These are phyloP conservation scores for Fraxinus latifolia DNA, from an alignment of 305 asterid species.

Conservation along the genomic window DNA sequence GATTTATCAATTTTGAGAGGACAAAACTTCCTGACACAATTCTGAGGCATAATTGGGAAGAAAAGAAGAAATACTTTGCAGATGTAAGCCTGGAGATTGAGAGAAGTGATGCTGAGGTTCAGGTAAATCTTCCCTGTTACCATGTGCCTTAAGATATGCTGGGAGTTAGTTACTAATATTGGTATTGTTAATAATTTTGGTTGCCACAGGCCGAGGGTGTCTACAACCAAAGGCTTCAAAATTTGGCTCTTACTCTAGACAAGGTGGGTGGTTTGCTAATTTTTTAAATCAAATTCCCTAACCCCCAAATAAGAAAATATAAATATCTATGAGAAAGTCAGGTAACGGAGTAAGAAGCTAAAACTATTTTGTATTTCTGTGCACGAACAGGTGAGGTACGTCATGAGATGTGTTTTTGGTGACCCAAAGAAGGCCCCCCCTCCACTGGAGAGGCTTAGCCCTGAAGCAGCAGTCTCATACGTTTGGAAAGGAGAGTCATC, in stretches of 20 bases:
- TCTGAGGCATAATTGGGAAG: constrained; percentile 82
- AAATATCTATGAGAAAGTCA: background rate
- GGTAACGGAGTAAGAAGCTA: background rate
- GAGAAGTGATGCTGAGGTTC: constrained; percentile 93
- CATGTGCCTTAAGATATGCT: background rate
- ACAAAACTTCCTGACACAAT: constrained; percentile 79
- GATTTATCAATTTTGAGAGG: constrained; percentile 96
- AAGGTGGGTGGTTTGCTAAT: constrained; percentile 52
- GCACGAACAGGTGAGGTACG: constrained; percentile 85
- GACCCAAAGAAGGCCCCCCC: constrained; percentile 97
- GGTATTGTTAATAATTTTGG: constrained; percentile 16
- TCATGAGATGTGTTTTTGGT: constrained; percentile 88
- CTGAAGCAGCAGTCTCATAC: constrained; percentile 65
- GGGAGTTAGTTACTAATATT: background rate
- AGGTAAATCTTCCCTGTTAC: constrained; percentile 44
- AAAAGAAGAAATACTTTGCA: constrained; percentile 82
- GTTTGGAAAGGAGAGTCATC: constrained; percentile 95
- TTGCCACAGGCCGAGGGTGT: constrained; percentile 93
- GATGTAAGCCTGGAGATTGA: constrained; percentile 81
- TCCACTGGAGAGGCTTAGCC: constrained; percentile 82
- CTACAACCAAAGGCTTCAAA: constrained; percentile 93
- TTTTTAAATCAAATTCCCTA: background rate
- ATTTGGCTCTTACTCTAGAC: constrained; percentile 94
- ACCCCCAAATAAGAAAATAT: background rate
- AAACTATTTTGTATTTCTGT: background rate